Evolutionary conservation across 1,139 yeast genomes (phyloP).

Genomic region (Starmera stellimalicola): DNA sequence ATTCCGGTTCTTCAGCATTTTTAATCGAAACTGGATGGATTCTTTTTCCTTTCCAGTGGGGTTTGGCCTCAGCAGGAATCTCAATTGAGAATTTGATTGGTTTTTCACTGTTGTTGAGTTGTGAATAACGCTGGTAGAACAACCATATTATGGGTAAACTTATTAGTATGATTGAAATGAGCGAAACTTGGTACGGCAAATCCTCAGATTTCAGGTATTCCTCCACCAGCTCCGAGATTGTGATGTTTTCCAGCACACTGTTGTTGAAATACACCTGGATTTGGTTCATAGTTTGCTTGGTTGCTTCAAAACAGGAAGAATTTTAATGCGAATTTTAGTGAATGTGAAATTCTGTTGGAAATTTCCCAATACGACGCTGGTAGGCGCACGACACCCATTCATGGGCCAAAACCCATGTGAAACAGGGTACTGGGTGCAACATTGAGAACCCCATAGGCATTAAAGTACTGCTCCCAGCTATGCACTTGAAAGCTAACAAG

Average conservation of each 20-base stretch:
- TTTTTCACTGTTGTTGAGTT: slow-evolving; percentile 21
- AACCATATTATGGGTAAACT: slow-evolving; percentile 14
- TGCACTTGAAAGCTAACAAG: too few species aligned
- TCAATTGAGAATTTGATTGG: slow-evolving; percentile 44
- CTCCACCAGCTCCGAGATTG: slow-evolving; percentile 12
- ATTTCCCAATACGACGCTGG: too few species aligned
- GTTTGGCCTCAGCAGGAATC: slow-evolving; percentile 76
- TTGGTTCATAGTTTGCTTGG: slow-evolving; percentile 10
- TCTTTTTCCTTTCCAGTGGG: slow-evolving; percentile 89
- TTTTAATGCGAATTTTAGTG: too few species aligned
- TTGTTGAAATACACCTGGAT: slow-evolving; percentile 14
- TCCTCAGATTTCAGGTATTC: slow-evolving; percentile 7
- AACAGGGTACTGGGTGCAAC: too few species aligned
- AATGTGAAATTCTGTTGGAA: too few species aligned
- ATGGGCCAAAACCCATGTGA: too few species aligned
- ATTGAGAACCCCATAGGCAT: too few species aligned
- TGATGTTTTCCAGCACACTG: slow-evolving; percentile 14
- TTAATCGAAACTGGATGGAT: slow-evolving; percentile 40
- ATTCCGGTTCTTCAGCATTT: slow-evolving; percentile 46
- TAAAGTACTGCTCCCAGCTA: too few species aligned
- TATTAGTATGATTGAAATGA: slow-evolving; percentile 19
- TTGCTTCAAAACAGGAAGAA: too few species aligned
- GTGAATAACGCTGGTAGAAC: slow-evolving; percentile 17
- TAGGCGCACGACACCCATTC: too few species aligned
- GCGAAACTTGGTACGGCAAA: slow-evolving; percentile 17